Percentiles rank a stretch among this genome's conserved stretches.
Conservation (phyloP, 805 yeast species). For the Blastobotrys americana region DNA sequence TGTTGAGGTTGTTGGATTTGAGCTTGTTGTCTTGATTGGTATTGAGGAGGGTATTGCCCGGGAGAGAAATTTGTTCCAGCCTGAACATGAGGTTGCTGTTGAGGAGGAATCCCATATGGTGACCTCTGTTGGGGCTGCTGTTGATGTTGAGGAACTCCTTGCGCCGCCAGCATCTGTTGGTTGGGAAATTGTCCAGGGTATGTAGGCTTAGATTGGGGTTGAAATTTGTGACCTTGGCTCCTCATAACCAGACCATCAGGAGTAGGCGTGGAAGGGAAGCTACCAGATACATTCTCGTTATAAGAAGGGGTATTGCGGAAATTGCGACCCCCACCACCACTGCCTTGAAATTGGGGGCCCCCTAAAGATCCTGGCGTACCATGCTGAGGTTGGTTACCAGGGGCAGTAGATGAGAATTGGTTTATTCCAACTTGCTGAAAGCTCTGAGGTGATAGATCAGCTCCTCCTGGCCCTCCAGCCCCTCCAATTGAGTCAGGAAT, state of each 20-base stretch:
- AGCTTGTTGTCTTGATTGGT: slow-evolving; percentile 9
- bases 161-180: slow-evolving; percentile 1
- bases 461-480: not conserved
- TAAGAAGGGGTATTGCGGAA: not conserved
- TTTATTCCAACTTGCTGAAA: not conserved
- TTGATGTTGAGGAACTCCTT: slow-evolving; percentile 13
- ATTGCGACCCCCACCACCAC: not conserved
- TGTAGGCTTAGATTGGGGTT: not conserved
- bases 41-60: not conserved
- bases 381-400: not conserved
- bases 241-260: not conserved
- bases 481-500: not conserved
- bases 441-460: not conserved
- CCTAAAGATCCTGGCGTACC: too few species aligned
- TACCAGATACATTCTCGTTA: too few species aligned
- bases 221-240: not conserved
- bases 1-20: slow-evolving; percentile 21
- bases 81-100: too few species aligned
- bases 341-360: not conserved
- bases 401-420: not conserved
- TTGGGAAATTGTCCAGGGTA: not conserved
- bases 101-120: too few species aligned
- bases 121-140: slow-evolving; percentile 13
- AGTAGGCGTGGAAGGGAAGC: not conserved
- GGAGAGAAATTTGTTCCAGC: not conserved